Evolutionary conservation across 1,284 basidiomycete species (phyloP).

Genomic region (Fomitiporia mediterranea): DNA sequence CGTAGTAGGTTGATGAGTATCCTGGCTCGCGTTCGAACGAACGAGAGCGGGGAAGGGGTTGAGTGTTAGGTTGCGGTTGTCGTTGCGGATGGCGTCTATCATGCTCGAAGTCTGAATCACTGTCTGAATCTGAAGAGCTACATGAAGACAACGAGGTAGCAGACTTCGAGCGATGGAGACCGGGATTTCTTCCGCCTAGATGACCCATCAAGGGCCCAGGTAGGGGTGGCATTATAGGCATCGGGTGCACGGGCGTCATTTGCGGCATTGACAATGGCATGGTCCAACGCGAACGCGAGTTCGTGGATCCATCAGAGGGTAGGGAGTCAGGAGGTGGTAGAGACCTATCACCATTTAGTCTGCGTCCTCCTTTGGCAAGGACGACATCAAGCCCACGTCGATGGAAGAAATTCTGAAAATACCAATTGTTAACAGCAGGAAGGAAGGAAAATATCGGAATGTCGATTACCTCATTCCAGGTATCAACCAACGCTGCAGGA

Average conservation of each 20-base stretch:
- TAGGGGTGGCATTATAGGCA: neutral
- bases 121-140: neutral
- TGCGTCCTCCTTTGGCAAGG: slow-evolving; percentile 17
- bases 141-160: neutral
- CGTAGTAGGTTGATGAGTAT: no score
- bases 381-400: slow-evolving; percentile 17
- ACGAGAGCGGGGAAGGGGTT: neutral
- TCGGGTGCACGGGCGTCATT: neutral
- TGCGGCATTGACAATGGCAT: neutral
- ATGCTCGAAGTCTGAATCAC: neutral
- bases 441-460: neutral
- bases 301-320: neutral
- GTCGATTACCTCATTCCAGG: slow-evolving; percentile 14
- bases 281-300: neutral
- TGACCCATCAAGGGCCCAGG: neutral
- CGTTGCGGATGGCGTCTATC: neutral
- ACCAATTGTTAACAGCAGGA: neutral
- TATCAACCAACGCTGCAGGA: slow-evolving; percentile 14
- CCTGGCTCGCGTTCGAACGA: no score
- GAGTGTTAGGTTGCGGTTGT: neutral
- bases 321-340: slow-evolving; percentile 11
- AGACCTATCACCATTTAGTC: slow-evolving; percentile 13
- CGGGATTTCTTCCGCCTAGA: neutral
- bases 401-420: slow-evolving; percentile 16
- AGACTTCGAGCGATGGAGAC: neutral